Evolutionary conservation across 1,139 yeast genomes (phyloP).

Genomic region (Eremothecium cymbalariae): DNA sequence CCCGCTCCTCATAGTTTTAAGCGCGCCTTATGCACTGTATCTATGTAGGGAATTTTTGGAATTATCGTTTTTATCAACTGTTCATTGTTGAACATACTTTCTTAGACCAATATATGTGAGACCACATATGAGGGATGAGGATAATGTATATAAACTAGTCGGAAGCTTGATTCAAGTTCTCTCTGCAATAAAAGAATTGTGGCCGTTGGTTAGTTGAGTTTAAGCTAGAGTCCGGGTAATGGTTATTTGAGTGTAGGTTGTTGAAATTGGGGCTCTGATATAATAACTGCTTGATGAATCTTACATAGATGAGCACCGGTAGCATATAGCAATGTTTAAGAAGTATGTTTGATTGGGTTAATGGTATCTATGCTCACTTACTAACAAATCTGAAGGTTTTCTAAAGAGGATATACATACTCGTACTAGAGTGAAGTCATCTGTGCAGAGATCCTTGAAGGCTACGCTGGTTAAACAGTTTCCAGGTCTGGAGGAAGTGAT

Average conservation of each 20-base stretch:
- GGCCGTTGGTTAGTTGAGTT: too few species aligned
- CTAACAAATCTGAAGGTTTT: slow-evolving; percentile 57
- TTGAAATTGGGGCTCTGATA: too few species aligned
- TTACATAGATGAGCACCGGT: too few species aligned
- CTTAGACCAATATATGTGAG: slow-evolving; percentile 3
- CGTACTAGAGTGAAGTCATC: slow-evolving; percentile 90
- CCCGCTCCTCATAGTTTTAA: slow-evolving; percentile 66
- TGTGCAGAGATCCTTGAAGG: slow-evolving; percentile 74
- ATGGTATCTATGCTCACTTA: slow-evolving; percentile 1
- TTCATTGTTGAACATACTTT: slow-evolving; percentile 1
- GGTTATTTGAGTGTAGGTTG: too few species aligned
- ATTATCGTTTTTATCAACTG: slow-evolving; percentile 10
- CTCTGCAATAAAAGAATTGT: too few species aligned
- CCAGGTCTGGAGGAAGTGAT: slow-evolving; percentile 65
- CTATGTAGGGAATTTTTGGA: slow-evolving; percentile 40
- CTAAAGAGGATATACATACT: slow-evolving; percentile 81
- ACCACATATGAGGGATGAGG: background rate
- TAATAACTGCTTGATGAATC: too few species aligned
- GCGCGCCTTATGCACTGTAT: slow-evolving; percentile 35
- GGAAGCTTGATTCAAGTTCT: too few species aligned
- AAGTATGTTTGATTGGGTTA: slow-evolving; percentile 16
- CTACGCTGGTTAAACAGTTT: slow-evolving; percentile 64
- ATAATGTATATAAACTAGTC: too few species aligned
- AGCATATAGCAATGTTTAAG: slow-evolving; percentile 21
- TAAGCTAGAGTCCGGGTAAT: background rate